Base-by-base conservation (phyloP, 2,329 filamentous ascomycete genomes). In the Calonectria naviculata region DNA sequence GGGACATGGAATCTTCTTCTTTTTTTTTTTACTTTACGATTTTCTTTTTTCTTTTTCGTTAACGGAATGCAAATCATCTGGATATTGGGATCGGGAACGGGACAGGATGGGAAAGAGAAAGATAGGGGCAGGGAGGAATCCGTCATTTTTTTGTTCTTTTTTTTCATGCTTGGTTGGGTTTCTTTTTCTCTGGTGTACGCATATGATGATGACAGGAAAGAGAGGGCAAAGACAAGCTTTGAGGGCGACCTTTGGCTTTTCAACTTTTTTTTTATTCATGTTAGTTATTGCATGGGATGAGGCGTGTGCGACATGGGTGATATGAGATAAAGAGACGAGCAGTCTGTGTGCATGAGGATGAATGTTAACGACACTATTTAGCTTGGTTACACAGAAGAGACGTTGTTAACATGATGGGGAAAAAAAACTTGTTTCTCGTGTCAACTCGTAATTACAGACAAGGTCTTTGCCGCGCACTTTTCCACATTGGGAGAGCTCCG, bases 191-290 rank as follows among this genome's bases (percentile, higher is more conserved):
- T 42, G 58, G 62, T 70, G 71, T 65, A 74, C 65, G 75, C 71
- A 74, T 73, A 78, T 71, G 71, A 75, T 67, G 67, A 67, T 49
- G 67, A 70, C 29, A 38, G 61, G 52, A 71, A 47, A 47, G 63
- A 49, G 64, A 26, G 62, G 49, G 70, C 44, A 62, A 75, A 71
- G 54, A 77, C 65, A 69, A 38, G 70, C 66, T 68, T 67, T 52
- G 65, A 61, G 68, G 72, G 70, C 71, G 60, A 76, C 75, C 77
- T 65, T 65, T 31, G 38, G 19, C 31, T 67, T 60, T 66, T 60
- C 41, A 24, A 36, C 21, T 34, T 60, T 67, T 17, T 58, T 47
- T 21, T 56, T 65, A 7, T 36, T 24, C 46, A 26, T 61, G 62
- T 68, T 44, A 44, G 56, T 31, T 28, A 54, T 46, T 60, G 63